Evolutionary conservation across 371 early-diverging fungal genomes (phyloP).

Genomic region (Rhizopus stolonifer): DNA sequence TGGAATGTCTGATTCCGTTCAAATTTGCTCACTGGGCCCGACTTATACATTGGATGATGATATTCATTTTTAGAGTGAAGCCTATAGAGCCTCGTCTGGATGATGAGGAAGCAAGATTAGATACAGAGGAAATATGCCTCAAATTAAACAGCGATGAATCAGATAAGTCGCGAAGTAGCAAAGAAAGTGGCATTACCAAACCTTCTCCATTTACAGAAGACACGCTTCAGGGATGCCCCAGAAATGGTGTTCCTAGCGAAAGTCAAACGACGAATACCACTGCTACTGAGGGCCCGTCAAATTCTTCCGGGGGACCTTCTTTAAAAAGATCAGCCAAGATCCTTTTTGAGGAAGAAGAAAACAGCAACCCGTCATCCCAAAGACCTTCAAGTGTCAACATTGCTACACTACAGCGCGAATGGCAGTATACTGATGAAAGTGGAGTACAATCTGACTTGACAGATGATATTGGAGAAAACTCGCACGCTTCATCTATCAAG

Average conservation of each 20-base stretch:
- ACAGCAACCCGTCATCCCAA: neutral
- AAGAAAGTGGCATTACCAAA: neutral
- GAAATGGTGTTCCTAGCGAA: neutral
- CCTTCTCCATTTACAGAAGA: neutral
- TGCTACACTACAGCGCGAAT: neutral
- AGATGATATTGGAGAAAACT: neutral
- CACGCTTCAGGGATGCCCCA: neutral
- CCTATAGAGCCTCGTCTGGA: neutral
- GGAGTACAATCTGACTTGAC: neutral
- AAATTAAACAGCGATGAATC: neutral
- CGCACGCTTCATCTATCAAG: neutral
- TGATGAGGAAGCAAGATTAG: neutral
- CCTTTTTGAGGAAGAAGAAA: neutral
- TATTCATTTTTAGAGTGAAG: constrained; percentile 14
- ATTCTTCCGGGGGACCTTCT: neutral
- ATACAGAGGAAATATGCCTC: too few relatives aligned
- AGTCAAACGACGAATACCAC: neutral
- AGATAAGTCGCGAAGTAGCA: neutral
- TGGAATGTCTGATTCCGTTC: constrained; percentile 18
- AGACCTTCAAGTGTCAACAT: constrained; percentile 10
- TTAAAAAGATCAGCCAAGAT: neutral
- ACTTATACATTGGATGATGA: constrained; percentile 26
- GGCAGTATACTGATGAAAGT: neutral
- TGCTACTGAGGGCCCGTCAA: neutral
- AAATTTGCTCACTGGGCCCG: constrained; percentile 18